A percentile compares a stretch with the other conserved stretches of the same genome.
These are phyloP conservation scores for Picochlorum sp. DNA, from an alignment of 139 green algal genomes.

Conservation along the genomic window DNA sequence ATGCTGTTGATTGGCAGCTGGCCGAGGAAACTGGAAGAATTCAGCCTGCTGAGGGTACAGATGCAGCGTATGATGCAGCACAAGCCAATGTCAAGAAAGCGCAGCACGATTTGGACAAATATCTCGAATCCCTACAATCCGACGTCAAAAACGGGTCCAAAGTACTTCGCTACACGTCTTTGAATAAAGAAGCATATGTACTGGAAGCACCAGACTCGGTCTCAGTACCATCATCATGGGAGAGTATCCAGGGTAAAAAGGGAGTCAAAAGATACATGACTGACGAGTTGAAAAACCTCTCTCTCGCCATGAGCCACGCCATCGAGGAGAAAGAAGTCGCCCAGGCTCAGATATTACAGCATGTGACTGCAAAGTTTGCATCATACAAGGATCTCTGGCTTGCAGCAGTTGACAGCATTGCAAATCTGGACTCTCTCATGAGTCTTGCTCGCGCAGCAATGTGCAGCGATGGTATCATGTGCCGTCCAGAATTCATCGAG, in stretches of 20 bases:
- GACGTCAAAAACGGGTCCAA: conserved; percentile 5
- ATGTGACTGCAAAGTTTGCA: conserved; percentile 55
- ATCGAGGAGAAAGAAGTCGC: conserved; percentile 29
- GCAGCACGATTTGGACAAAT: conserved; percentile 46
- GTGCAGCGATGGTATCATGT: conserved; percentile 39
- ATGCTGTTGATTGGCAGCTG: conserved; percentile 70
- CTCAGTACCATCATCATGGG: conserved; percentile 38
- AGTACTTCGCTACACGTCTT: conserved; percentile 48
- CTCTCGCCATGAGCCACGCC: conserved; percentile 48
- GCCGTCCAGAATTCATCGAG: conserved; percentile 44
- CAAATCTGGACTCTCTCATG: conserved; percentile 85
- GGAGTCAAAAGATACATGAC: conserved; percentile 61
- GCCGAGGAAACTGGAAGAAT: conserved; percentile 66
- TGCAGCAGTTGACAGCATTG: conserved; percentile 54
- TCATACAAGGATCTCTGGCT: conserved; percentile 48
- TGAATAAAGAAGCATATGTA: conserved; percentile 85
- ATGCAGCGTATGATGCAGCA: conserved; percentile 65
- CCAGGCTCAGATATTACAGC: conserved; percentile 37
- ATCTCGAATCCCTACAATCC: conserved; percentile 38
- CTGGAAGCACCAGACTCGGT: conserved; percentile 75
- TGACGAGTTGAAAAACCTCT: conserved; percentile 45
- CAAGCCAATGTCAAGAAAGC: conserved; percentile 28
- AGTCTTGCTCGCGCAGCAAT: conserved; percentile 56
- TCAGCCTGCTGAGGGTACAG: conserved; percentile 55
- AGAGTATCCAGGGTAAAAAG: conserved; percentile 59